Evolutionary conservation across 2,329 filamentous ascomycete genomes (phyloP).

Genomic region (Elsinoe necatrix): DNA sequence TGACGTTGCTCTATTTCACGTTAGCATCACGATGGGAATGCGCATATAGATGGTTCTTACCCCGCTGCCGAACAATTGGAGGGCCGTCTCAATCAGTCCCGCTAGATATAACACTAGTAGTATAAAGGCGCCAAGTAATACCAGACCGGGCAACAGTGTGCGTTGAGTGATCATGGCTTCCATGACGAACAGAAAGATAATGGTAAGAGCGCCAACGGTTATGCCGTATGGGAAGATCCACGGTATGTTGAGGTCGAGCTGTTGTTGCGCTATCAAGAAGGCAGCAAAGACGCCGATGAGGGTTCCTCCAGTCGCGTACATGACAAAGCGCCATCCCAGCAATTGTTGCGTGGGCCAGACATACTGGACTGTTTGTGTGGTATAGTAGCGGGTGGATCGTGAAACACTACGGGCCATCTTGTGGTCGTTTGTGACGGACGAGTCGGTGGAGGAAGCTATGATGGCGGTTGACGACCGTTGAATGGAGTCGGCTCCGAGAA

Average conservation of each 20-base stretch:
- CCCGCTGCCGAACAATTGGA: conserved; percentile 50
- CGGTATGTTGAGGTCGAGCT: conserved; percentile 48
- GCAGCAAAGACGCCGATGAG: conserved; percentile 53
- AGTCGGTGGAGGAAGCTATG: conserved; percentile 10
- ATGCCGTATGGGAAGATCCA: conserved; percentile 60
- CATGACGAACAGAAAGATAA: conserved; percentile 52
- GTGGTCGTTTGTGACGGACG: conserved; percentile 9
- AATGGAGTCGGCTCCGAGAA: not conserved
- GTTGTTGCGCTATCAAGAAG: conserved; percentile 51
- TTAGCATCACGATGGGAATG: not conserved
- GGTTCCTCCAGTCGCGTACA: conserved; percentile 49
- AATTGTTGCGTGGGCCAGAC: conserved; percentile 58
- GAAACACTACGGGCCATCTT: conserved; percentile 15
- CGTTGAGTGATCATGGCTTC: conserved; percentile 48
- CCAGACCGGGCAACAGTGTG: conserved; percentile 49
- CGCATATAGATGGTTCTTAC: conserved; percentile 12
- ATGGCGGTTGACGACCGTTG: conserved; percentile 9
- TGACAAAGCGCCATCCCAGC: conserved; percentile 57
- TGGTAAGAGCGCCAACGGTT: conserved; percentile 46
- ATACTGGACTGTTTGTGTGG: conserved; percentile 32
- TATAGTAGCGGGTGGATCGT: conserved; percentile 14
- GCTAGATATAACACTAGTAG: conserved; percentile 54
- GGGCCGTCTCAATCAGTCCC: conserved; percentile 53
- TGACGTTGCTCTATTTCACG: conserved; percentile 41
- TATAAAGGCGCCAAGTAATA: conserved; percentile 53